Evolutionary conservation across 345 rosid species (phyloP).

Genomic region (Schrenkiella parvula): DNA sequence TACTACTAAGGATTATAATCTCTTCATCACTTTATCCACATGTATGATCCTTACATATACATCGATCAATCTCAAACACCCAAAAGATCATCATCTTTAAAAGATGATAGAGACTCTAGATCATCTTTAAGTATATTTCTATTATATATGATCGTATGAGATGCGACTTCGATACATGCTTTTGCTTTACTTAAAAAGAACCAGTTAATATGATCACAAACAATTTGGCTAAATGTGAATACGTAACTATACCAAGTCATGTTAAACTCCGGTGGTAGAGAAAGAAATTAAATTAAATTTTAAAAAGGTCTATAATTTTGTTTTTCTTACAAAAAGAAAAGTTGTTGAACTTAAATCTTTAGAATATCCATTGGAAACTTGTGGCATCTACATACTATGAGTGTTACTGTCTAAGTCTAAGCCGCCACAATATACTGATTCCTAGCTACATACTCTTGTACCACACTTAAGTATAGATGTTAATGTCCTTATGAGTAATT

Average conservation of each 20-base stretch:
- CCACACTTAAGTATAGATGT: not conserved
- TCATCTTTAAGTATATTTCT: not conserved
- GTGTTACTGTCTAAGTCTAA: conserved; percentile 1
- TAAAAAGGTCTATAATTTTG: not conserved
- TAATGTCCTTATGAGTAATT: not conserved
- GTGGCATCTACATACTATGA: not conserved
- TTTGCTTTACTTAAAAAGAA: too few species aligned
- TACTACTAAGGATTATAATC: conserved; percentile 23
- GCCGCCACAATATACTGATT: not conserved
- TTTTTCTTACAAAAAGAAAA: not conserved
- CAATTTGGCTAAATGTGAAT: not conserved
- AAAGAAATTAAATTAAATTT: not conserved
- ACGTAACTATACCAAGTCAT: not conserved
- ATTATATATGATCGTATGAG: not conserved
- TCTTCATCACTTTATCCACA: conserved; percentile 23
- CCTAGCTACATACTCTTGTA: not conserved
- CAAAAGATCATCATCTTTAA: not conserved
- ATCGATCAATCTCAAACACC: conserved; percentile 8
- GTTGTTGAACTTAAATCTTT: not conserved
- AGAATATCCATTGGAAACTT: not conserved
- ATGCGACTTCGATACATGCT: not conserved
- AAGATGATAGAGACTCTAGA: conserved; percentile 16
- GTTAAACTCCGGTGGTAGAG: not conserved
- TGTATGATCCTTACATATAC: conserved; percentile 18
- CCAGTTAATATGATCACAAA: not conserved